phyloP scores from a whole-genome alignment of 83 land plant species.

The Larix sibirica region DNA sequence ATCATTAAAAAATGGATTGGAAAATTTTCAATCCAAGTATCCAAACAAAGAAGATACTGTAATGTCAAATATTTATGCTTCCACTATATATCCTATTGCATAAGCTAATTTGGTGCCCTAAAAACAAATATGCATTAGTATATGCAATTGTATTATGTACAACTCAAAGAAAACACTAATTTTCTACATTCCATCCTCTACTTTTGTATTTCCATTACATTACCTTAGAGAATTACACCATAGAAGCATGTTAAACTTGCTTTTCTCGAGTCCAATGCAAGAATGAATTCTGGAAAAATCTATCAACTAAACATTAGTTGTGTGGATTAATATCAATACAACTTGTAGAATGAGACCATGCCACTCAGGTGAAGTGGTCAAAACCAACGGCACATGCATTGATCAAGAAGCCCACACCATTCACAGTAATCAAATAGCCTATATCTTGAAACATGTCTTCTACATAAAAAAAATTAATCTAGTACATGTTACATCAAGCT shows the following conservation, averaged over 20 bases:
- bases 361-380: not conserved
- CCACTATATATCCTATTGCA: not conserved
- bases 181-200: not conserved
- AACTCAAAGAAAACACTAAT: not conserved
- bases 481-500: conserved; percentile 6
- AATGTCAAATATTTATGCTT: not conserved
- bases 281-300: not conserved
- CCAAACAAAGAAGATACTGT: not conserved
- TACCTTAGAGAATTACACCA: not conserved
- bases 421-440: not conserved
- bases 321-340: not conserved
- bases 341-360: not conserved
- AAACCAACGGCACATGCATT: not conserved
- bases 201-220: not conserved
- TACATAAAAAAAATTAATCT: not conserved
- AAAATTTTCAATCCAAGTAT: not conserved
- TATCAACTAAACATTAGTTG: not conserved
- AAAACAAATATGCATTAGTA: not conserved
- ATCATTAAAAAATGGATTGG: not conserved
- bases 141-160: not conserved
- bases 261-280: conserved; percentile 3
- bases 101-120: not conserved
- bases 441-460: conserved; percentile 3
- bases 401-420: not conserved
- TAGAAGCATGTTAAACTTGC: conserved; percentile 12